These are phyloP conservation scores for Hymenoscyphus repandus DNA, from an alignment of 2,329 filamentous ascomycete species.

Conservation along the genomic window DNA sequence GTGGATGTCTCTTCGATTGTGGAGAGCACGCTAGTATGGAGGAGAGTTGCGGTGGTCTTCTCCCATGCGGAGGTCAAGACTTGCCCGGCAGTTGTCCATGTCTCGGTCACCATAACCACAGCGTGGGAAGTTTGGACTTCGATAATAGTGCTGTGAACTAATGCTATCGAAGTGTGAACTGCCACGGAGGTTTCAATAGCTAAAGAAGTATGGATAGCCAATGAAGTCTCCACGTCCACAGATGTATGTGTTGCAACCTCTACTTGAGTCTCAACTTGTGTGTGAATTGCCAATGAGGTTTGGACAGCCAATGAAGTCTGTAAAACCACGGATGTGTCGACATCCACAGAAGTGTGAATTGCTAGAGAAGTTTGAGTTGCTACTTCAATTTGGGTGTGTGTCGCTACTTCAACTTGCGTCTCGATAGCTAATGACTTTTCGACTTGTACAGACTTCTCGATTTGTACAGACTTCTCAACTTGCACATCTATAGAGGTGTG, in stretches of 20 bases:
- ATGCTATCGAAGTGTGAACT: not conserved
- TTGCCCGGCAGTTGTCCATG: not conserved
- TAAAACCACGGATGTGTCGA: not conserved
- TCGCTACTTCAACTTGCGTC: not conserved
- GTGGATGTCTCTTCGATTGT: no score
- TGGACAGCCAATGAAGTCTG: not conserved
- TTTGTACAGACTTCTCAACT: not conserved
- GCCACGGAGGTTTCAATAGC: not conserved
- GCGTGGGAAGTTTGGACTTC: not conserved
- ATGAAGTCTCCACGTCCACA: not conserved
- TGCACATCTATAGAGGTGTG: not conserved
- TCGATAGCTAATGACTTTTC: not conserved
- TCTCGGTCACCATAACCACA: not conserved
- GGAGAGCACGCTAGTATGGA: no score
- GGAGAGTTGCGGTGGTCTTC: no score
- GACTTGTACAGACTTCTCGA: not conserved
- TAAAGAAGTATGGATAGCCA: not conserved
- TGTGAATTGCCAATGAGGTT: not conserved
- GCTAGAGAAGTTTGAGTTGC: not conserved
- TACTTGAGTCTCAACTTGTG: not conserved
- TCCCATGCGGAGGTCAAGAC: not conserved
- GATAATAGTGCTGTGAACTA: not conserved
- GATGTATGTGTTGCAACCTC: not conserved
- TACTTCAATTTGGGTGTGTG: not conserved
- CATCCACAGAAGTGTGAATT: not conserved